Evolutionary conservation across 148 eudicot species (phyloP), one percentile per base, ranked within the genome.

Genomic region (Cornus kousa): DNA sequence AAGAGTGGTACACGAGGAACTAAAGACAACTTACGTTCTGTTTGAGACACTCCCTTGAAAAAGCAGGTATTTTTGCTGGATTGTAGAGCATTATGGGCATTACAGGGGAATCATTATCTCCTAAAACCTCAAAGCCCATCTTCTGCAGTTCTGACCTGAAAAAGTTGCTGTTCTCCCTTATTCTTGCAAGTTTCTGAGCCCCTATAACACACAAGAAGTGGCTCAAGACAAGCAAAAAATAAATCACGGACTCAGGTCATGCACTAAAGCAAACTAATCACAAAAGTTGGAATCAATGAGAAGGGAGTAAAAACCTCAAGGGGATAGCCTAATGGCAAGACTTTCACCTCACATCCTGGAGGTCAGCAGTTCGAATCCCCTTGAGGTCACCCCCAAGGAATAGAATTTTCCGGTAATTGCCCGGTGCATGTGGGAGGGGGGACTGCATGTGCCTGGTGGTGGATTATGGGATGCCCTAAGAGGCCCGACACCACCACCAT

Each of bases 31-130:
- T 88, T 86, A 93, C 98, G 77, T 93, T 89, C 73, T 88, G 91
- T 78, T 85, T 89, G 80, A 95, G 91, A 80, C 98, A 95, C 83
- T 95, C 97, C 71, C 98, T 86, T 59, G 98, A 96, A 83, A 96
- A 96, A 17, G 99, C 97, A 84, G 99, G 98, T 48, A 90, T 88
- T 82, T 96, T 89, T 43, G 97, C 88, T 22, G 98, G 95, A 80
- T 92, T 91, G 85, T 93, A 93, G 74, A 90, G 91, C 94, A 89
- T 93, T 72, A 96, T 89, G 73, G 97, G 97, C 93, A 91, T 93
- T 23, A 93, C 94, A 55, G 98, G 98, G 28, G 96, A 95, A 67
- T 90, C 97, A 81, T 90, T 89, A 82, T 91, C 97, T 59, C 94
- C 97, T 50, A 95, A 86, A 76, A 91, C 97, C 81, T 93, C 91